Base-by-base conservation (phyloP, 2,329 filamentous ascomycete species). In the Thermoascus crustaceus region DNA sequence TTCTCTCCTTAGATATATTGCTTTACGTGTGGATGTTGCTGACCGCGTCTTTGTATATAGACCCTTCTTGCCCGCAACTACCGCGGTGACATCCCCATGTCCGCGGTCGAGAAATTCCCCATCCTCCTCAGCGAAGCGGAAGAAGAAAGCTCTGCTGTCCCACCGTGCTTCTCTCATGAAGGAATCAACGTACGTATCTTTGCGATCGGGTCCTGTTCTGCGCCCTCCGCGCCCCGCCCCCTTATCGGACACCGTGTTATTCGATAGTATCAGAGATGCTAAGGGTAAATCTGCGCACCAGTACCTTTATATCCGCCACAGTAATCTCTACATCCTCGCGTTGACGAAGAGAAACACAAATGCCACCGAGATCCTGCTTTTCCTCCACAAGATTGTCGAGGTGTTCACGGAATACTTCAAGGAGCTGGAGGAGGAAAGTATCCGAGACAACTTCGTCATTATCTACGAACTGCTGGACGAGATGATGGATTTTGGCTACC, bases 401-500 rank as follows among this genome's bases (percentile, higher is more conserved):
- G 91, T 98, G 45, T 98, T 98, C 60, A 98, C 91, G 40, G 91
- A 98, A 66, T 98, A 98, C 71, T 98, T 98, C 75, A 98, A 98
- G 64, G 89, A 93, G 45, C 75, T 98, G 41, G 91, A 98, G 64
- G 91, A 98, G 64, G 91, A 98, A 66, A 94, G 86, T 52, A 98
- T 98, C 61, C 80, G 91, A 52, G 91, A 98, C 71, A 98, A 98
- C 70, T 98, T 98, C 59, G 91, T 98, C 62, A 80, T 98, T 58
- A 98, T 98, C 57, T 98, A 98, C 72, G 91, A 98, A 66, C 68
- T 98, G 42, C 76, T 98, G 44, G 91, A 98, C 58, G 91, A 98
- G 71, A 98, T 98, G 91, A 98, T 98, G 91, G 91, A 98, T 66
- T 98, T 98, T 71, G 91, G 91, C 45, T 95, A 98, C 62, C 91